Evolutionary conservation across 495 filamentous ascomycete genomes (phyloP).

Genomic region (Penicillium daleae): DNA sequence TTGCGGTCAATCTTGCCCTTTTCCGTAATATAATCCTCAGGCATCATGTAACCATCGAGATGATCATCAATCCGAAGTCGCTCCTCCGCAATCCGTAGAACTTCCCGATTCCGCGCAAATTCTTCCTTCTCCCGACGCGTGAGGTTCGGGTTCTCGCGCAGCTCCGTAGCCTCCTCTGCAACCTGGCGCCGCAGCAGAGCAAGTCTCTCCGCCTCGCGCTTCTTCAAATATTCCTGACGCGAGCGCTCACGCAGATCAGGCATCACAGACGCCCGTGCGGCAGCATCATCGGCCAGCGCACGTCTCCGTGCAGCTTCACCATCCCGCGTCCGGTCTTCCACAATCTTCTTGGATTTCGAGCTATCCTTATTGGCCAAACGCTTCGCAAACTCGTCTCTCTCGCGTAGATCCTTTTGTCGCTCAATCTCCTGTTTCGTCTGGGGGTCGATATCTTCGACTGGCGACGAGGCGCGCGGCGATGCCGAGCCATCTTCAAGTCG

Average conservation of each 20-base stretch:
- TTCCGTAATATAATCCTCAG: conserved; percentile 92
- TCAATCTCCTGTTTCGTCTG: conserved; percentile 59
- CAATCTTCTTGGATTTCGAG: conserved; percentile 72
- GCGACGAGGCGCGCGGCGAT: conserved; percentile 46
- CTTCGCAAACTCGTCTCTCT: conserved; percentile 75
- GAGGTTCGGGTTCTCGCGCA: conserved; percentile 74
- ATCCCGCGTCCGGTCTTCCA: conserved; percentile 66
- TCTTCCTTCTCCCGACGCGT: conserved; percentile 83
- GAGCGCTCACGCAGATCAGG: conserved; percentile 79
- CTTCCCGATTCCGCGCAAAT: conserved; percentile 87
- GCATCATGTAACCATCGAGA: conserved; percentile 90
- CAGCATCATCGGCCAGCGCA: conserved; percentile 66
- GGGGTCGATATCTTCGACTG: conserved; percentile 60
- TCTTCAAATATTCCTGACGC: conserved; percentile 90
- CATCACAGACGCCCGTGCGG: conserved; percentile 64
- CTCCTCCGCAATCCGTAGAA: conserved; percentile 86
- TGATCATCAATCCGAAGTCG: conserved; percentile 87
- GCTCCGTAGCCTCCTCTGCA: conserved; percentile 83
- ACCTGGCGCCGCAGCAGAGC: conserved; percentile 88
- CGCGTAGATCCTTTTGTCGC: conserved; percentile 65
- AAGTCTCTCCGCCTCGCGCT: conserved; percentile 83
- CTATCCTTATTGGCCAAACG: conserved; percentile 71
- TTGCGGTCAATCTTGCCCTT: conserved; percentile 88
- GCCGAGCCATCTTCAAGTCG: conserved; percentile 59
- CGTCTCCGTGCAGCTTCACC: conserved; percentile 61